These are phyloP conservation scores for Gnaphalium uliginosum DNA, from an alignment of 129 eudicot species.

Conservation along the genomic window DNA sequence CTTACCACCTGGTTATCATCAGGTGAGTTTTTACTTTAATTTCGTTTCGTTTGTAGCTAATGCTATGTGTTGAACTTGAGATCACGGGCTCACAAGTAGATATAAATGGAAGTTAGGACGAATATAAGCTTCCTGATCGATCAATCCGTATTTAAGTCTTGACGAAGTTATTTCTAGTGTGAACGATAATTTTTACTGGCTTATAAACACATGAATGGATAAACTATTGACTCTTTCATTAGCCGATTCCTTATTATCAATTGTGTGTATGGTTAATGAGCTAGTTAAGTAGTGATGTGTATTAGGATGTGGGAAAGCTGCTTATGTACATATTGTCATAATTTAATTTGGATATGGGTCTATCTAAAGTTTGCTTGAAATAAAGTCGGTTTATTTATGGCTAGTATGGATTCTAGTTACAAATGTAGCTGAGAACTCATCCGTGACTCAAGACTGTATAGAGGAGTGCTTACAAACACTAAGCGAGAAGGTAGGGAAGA, in stretches of 20 bases:
- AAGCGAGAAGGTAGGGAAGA: too few species aligned
- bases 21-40: slow-evolving; percentile 49
- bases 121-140: not conserved
- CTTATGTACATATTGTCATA: not conserved
- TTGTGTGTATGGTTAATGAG: slow-evolving; percentile 3
- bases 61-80: not conserved
- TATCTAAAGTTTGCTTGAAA: slow-evolving; percentile 10
- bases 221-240: slow-evolving; percentile 3
- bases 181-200: not conserved
- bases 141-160: slow-evolving; percentile 4
- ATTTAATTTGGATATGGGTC: not conserved
- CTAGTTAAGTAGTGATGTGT: slow-evolving; percentile 3
- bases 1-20: slow-evolving; percentile 88
- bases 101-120: slow-evolving; percentile 3
- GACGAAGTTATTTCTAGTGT: not conserved
- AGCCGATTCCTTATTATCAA: not conserved
- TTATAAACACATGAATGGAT: not conserved
- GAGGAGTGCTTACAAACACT: not conserved
- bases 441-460: not conserved
- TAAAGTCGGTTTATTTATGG: not conserved
- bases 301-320: not conserved
- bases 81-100: not conserved
- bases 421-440: not conserved
- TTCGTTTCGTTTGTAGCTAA: not conserved
- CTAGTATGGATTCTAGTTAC: not conserved